These are phyloP conservation scores for Magnaporthiopsis incrustans DNA, from an alignment of 2,329 filamentous ascomycete species.

Conservation along the genomic window DNA sequence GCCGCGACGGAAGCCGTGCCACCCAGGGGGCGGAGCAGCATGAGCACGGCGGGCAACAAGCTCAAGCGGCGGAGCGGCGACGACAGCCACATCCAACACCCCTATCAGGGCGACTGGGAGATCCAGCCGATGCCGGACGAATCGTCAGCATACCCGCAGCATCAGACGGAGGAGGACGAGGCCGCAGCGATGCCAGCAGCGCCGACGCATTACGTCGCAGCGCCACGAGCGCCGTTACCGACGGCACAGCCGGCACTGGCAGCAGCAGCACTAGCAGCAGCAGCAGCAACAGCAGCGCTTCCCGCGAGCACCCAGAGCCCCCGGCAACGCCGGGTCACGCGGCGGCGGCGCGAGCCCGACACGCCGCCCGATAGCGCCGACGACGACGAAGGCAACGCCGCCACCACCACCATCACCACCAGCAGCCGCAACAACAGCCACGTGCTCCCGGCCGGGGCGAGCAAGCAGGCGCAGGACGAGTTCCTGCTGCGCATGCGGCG, in stretches of 20 bases:
- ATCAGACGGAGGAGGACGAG: background rate
- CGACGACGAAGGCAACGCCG: background rate
- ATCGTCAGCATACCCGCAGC: background rate
- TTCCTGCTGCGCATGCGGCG: background rate
- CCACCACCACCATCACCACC: no score
- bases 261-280: background rate
- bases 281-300: background rate
- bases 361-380: background rate
- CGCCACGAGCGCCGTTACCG: no score
- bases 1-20: no score
- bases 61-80: background rate
- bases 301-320: background rate
- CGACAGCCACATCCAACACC: background rate
- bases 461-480: background rate
- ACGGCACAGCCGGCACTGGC: no score
- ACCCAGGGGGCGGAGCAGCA: background rate
- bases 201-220: no score
- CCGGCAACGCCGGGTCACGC: background rate
- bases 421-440: background rate
- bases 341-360: background rate
- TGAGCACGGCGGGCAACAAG: background rate
- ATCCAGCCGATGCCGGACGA: background rate
- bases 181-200: background rate
- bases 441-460: background rate
- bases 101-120: background rate